Evolutionary conservation across 257 asterid species (phyloP).

Genomic region (Penstemon newberryi): DNA sequence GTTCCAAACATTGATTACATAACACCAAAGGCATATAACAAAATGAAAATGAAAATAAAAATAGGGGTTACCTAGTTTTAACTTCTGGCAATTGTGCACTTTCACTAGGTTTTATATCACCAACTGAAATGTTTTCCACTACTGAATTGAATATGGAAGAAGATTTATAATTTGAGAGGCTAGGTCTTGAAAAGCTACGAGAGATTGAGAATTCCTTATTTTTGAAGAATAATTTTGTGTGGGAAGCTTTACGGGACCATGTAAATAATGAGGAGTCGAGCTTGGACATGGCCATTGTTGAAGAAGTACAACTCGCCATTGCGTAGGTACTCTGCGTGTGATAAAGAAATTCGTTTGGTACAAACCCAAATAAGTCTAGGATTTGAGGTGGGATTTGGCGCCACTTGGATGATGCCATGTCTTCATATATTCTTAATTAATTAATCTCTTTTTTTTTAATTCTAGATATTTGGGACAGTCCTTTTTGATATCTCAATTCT

Average conservation of each 20-base stretch:
- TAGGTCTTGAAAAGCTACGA: conserved; percentile 24
- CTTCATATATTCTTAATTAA: too few relatives aligned
- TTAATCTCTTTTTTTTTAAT: too few relatives aligned
- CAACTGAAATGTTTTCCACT: conserved; percentile 45
- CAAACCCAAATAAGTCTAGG: background rate
- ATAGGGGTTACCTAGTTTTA: conserved; percentile 48
- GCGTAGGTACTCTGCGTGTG: background rate
- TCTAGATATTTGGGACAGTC: too few relatives aligned
- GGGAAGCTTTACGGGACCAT: conserved; percentile 24
- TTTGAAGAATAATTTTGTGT: conserved; percentile 26
- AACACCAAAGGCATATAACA: background rate
- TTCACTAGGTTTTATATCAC: conserved; percentile 35
- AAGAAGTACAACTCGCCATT: conserved; percentile 42
- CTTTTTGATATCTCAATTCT: too few relatives aligned
- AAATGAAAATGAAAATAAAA: background rate
- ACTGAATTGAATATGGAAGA: conserved; percentile 39
- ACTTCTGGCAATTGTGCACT: conserved; percentile 28
- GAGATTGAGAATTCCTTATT: conserved; percentile 29
- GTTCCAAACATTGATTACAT: too few relatives aligned
- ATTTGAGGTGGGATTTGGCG: conserved; percentile 44
- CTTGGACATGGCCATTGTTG: conserved; percentile 37
- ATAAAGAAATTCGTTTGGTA: background rate
- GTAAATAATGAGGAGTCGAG: conserved; percentile 40
- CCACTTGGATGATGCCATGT: conserved; percentile 34
- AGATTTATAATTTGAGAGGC: conserved; percentile 18